A percentile compares a stretch with the other conserved stretches of the same genome.
phyloP scores from a whole-genome alignment of 2,329 filamentous ascomycete species.

The Fusarium devonianum region DNA sequence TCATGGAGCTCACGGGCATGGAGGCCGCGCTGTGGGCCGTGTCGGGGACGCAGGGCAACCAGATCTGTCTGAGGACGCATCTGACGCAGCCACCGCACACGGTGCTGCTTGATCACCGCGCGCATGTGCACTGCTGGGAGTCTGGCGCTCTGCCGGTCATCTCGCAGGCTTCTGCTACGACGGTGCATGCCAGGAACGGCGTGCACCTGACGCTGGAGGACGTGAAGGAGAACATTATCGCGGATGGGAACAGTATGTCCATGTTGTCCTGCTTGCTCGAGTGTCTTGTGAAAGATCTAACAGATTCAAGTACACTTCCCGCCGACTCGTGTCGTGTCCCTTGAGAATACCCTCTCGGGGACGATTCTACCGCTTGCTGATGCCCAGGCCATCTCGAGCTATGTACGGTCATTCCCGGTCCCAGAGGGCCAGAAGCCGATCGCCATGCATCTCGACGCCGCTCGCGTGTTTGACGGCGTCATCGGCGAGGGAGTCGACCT shows the following conservation, averaged over 20 bases:
- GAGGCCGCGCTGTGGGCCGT: conserved; percentile 40
- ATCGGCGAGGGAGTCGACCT: conserved; percentile 70
- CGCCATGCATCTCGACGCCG: conserved; percentile 76
- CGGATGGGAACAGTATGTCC: conserved; percentile 39
- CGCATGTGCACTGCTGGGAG: conserved; percentile 75
- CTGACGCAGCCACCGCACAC: conserved; percentile 41
- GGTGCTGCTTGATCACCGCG: conserved; percentile 64
- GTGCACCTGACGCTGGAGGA: conserved; percentile 77
- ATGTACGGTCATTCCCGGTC: conserved; percentile 59
- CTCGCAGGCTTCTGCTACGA: conserved; percentile 71
- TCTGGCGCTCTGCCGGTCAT: conserved; percentile 70
- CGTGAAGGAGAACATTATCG: conserved; percentile 55
- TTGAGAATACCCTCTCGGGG: conserved; percentile 84
- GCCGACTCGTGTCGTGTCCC: conserved; percentile 76
- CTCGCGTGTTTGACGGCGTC: conserved; percentile 77
- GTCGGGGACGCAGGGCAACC: conserved; percentile 42
- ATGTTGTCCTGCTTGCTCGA: neutral
- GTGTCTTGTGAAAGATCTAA: conserved; percentile 33
- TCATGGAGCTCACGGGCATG: conserved; percentile 38
- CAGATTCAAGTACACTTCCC: conserved; percentile 75
- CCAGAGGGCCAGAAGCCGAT: conserved; percentile 56
- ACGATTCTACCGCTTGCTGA: conserved; percentile 77
- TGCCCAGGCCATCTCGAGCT: conserved; percentile 69
- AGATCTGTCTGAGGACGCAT: conserved; percentile 41
- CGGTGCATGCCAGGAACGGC: conserved; percentile 72